Evolutionary conservation across 192 early-diverging fungal species (phyloP).

Genomic region (Chytriomyces sp.): DNA sequence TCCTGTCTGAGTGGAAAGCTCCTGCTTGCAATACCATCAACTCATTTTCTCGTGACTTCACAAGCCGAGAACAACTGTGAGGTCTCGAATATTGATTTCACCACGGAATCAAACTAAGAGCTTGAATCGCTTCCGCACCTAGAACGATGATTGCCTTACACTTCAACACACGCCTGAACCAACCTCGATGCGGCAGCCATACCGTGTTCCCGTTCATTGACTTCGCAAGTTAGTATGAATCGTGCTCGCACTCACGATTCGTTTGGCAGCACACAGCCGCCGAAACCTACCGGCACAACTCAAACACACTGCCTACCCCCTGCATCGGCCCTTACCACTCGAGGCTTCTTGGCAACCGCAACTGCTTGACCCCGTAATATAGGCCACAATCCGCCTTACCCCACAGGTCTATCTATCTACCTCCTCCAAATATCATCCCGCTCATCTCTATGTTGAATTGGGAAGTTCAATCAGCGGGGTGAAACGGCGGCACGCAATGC

Average conservation of each 20-base stretch:
- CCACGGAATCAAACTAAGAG: too few species aligned
- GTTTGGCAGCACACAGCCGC: background rate
- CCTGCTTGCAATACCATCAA: too few species aligned
- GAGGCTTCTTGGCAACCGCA: slow-evolving; percentile 13
- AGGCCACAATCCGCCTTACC: slow-evolving; percentile 27
- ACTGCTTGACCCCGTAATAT: slow-evolving; percentile 20
- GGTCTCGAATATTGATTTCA: too few species aligned
- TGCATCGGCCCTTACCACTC: background rate
- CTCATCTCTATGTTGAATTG: too few species aligned
- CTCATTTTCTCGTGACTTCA: too few species aligned
- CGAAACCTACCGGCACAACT: background rate
- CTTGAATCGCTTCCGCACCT: slow-evolving; percentile 12
- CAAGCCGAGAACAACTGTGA: too few species aligned
- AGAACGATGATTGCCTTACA: background rate
- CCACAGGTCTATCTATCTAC: too few species aligned
- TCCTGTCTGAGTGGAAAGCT: too few species aligned
- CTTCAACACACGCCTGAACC: background rate
- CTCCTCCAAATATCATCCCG: too few species aligned
- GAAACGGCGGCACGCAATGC: too few species aligned
- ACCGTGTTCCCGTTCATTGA: slow-evolving; percentile 1
- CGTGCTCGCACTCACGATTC: slow-evolving; percentile 23
- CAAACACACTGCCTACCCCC: background rate
- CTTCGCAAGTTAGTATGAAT: slow-evolving; percentile 26
- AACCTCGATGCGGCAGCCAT: background rate
- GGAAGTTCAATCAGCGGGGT: too few species aligned